Percentiles rank a stretch among this genome's conserved stretches.
Evolutionary conservation across 495 filamentous ascomycete species (phyloP).

Genomic region (Stereocaulon alpinum): DNA sequence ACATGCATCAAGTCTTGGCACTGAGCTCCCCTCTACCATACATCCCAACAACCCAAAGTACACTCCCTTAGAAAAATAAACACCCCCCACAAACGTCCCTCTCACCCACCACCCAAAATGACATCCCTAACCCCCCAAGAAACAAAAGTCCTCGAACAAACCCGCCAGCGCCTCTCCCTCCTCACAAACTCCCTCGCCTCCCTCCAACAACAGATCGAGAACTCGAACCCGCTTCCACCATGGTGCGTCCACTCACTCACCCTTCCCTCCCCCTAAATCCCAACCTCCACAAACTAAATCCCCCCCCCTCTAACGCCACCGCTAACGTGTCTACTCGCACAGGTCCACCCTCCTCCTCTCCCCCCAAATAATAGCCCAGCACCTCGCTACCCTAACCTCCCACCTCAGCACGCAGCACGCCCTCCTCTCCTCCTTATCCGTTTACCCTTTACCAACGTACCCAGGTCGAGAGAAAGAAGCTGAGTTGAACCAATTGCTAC

Average conservation of each 20-base stretch:
- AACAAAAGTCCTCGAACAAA: conserved; percentile 62
- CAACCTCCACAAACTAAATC: background rate
- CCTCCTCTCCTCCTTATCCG: conserved; percentile 51
- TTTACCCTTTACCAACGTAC: conserved; percentile 67
- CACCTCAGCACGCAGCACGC: conserved; percentile 17
- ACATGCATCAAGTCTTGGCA: too few species aligned
- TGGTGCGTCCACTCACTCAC: conserved; percentile 35
- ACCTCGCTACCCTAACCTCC: conserved; percentile 38
- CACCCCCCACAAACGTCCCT: background rate
- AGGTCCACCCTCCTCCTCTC: conserved; percentile 63
- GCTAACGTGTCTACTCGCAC: background rate
- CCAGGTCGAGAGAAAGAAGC: conserved; percentile 58
- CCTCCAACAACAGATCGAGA: conserved; percentile 44
- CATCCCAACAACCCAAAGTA: too few species aligned
- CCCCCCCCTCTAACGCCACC: background rate
- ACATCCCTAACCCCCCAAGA: conserved; percentile 46
- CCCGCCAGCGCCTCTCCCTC: conserved; percentile 60
- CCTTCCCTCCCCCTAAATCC: background rate
- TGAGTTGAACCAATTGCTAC: conserved; percentile 53
- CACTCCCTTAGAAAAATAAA: too few species aligned
- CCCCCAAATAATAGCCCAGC: conserved; percentile 52
- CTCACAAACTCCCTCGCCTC: conserved; percentile 56
- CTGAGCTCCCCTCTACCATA: too few species aligned
- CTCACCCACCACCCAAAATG: conserved; percentile 26
- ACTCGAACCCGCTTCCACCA: conserved; percentile 47